phyloP scores from a whole-genome alignment of 2,329 filamentous ascomycete species.

The Coniella lustricola region DNA sequence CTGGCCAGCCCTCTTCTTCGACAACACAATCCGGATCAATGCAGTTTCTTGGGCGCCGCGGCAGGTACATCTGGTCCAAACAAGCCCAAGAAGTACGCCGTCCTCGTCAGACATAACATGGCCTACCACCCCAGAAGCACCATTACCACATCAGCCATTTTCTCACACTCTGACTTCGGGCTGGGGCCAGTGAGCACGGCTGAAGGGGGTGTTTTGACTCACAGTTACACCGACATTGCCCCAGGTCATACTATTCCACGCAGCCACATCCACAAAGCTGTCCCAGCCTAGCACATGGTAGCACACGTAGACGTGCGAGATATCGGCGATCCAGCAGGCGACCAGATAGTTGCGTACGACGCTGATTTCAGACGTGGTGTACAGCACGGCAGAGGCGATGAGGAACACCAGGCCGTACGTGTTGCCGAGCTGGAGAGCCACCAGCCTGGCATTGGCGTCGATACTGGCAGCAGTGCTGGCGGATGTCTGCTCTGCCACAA shows the following conservation, averaged over 20 bases:
- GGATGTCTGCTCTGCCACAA: constrained; percentile 56
- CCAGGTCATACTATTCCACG: constrained; percentile 67
- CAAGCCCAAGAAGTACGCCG: constrained; percentile 50
- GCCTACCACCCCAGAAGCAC: constrained; percentile 28
- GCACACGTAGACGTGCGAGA: constrained; percentile 60
- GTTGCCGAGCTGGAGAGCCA: constrained; percentile 64
- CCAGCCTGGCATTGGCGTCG: constrained; percentile 43
- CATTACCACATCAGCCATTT: constrained; percentile 1
- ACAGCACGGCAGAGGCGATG: constrained; percentile 56
- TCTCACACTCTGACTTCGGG: background rate
- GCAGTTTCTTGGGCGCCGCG: constrained; percentile 17
- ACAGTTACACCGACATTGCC: constrained; percentile 64
- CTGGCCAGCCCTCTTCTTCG: background rate
- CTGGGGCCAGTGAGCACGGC: background rate
- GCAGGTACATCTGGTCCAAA: constrained; percentile 44
- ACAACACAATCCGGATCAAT: constrained; percentile 10
- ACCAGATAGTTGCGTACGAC: constrained; percentile 62
- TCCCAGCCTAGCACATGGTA: constrained; percentile 51
- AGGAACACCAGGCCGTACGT: constrained; percentile 60
- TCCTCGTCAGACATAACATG: constrained; percentile 49
- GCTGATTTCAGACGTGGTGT: constrained; percentile 55
- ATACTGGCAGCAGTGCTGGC: constrained; percentile 26
- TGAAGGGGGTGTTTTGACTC: constrained; percentile 27
- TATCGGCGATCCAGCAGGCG: constrained; percentile 57
- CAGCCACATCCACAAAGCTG: constrained; percentile 41